These are phyloP conservation scores for Gymnopus androsaceus DNA, from an alignment of 1,284 basidiomycete species.

Conservation along the genomic window DNA sequence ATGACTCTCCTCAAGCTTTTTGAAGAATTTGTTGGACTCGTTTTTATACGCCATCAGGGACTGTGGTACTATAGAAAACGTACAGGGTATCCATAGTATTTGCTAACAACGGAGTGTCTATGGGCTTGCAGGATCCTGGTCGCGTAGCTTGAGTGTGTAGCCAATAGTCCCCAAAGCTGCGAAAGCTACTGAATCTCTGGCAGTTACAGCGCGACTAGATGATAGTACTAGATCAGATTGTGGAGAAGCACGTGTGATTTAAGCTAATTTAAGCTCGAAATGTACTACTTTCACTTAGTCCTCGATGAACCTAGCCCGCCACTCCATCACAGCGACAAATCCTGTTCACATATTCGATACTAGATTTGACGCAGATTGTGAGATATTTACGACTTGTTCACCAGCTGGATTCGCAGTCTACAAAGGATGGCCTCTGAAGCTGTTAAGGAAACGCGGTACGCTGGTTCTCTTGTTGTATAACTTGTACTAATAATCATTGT, in stretches of 20 bases:
- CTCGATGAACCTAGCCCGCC: slow-evolving; percentile 86
- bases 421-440: slow-evolving; percentile 73
- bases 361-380: slow-evolving; percentile 74
- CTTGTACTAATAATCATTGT: slow-evolving; percentile 14
- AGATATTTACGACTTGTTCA: slow-evolving; percentile 83
- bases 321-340: slow-evolving; percentile 79
- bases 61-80: too few relatives aligned
- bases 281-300: slow-evolving; percentile 15
- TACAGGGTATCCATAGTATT: too few relatives aligned
- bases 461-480: slow-evolving; percentile 10
- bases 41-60: too few relatives aligned
- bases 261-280: neutral
- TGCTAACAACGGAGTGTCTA: too few relatives aligned
- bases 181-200: too few relatives aligned
- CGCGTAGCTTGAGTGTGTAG: too few relatives aligned
- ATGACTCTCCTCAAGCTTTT: too few relatives aligned
- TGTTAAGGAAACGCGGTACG: slow-evolving; percentile 80
- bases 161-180: too few relatives aligned
- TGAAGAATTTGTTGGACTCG: too few relatives aligned
- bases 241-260: slow-evolving; percentile 3
- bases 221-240: too few relatives aligned
- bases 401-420: slow-evolving; percentile 88
- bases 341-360: slow-evolving; percentile 79
- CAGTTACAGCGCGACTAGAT: too few relatives aligned
- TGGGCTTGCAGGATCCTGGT: too few relatives aligned